Percentiles rank a stretch among this genome's conserved stretches.
phyloP scores from a whole-genome alignment of 2,329 filamentous ascomycete species.

The Lasiodiplodia sp. region DNA sequence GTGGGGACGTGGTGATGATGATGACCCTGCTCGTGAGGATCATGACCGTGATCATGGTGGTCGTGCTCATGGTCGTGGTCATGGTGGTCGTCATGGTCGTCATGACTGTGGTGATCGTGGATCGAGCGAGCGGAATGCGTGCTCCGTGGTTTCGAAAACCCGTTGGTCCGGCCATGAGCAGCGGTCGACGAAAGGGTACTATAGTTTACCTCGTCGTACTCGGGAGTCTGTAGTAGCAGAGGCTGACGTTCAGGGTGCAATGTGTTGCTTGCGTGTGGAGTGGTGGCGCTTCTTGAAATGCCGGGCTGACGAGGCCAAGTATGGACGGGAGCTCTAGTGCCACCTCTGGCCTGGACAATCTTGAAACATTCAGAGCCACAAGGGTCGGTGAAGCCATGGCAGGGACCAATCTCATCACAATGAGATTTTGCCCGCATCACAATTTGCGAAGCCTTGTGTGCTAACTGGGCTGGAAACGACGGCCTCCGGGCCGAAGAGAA shows the following conservation, averaged over 20 bases:
- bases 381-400: slow-evolving; percentile 67
- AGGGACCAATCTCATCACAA: slow-evolving; percentile 66
- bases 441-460: slow-evolving; percentile 56
- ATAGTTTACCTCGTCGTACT: slow-evolving; percentile 6
- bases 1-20: slow-evolving; percentile 96
- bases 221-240: slow-evolving; percentile 38
- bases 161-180: slow-evolving; percentile 31
- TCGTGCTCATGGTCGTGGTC: slow-evolving; percentile 34
- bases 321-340: slow-evolving; percentile 34
- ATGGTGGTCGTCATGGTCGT: slow-evolving; percentile 22
- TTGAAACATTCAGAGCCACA: slow-evolving; percentile 69
- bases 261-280: neutral
- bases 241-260: slow-evolving; percentile 34
- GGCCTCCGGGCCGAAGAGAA: slow-evolving; percentile 39
- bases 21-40: slow-evolving; percentile 31
- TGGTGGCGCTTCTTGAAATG: slow-evolving; percentile 11
- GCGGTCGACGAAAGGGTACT: slow-evolving; percentile 33
- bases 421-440: slow-evolving; percentile 57
- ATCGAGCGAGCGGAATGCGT: slow-evolving; percentile 16
- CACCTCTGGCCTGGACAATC: slow-evolving; percentile 51
- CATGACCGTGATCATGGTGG: slow-evolving; percentile 34
- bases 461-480: slow-evolving; percentile 51
- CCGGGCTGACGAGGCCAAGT: slow-evolving; percentile 20
- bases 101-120: slow-evolving; percentile 29
- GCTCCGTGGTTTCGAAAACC: slow-evolving; percentile 16